Evolutionary conservation across 106 monocot species (phyloP), one percentile per base, ranked within the genome.

Genomic region (Phalaenopsis equestris): DNA sequence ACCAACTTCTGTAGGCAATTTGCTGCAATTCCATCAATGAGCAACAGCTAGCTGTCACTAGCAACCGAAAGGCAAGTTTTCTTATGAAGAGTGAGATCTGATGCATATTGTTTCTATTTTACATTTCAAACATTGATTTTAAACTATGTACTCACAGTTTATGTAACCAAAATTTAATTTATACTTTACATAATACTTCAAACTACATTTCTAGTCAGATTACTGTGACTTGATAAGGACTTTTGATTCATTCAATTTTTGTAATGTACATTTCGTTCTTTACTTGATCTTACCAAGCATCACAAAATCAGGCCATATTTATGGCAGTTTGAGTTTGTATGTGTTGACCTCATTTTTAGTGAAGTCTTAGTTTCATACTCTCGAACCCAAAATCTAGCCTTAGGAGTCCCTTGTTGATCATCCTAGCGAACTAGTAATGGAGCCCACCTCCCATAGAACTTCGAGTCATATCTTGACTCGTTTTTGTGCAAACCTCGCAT

Each of bases 21-120:
- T 98, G 92, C 81, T 85, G 85, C 78, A 94, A 94, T 76, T 91
- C 91, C 41, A 79, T 87, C 43, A 74, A 98, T 82, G 90, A 94
- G 79, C 82, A 94, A 46, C 87, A 98, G 86, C 83, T 88, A 75
- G 94, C 89, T 45, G 79, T 88, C 85, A 87, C 92, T 72, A 94
- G 92, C 77, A 93, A 90, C 49, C 79, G 80, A 65, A 90, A 90
- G 92, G 98, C 93, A 78, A 67, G 73, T 83, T 1, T 82, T 73
- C n/a, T 16, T 67, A 70, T 70, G 43, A 56, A 46, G 2, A 17
- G 8, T 17, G 72, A 81, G 12, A 38, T 24, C 56, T 77, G 18
- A 23, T 30, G 45, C 36, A 8, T 70, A 16, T 9, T 49, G 37
- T 55, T 37, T 9, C 52, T 11, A 39, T 14, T 47, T 42, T 43